These are phyloP conservation scores for Lecanicillium sp. DNA, from an alignment of 2,329 filamentous ascomycete genomes.

Conservation along the genomic window DNA sequence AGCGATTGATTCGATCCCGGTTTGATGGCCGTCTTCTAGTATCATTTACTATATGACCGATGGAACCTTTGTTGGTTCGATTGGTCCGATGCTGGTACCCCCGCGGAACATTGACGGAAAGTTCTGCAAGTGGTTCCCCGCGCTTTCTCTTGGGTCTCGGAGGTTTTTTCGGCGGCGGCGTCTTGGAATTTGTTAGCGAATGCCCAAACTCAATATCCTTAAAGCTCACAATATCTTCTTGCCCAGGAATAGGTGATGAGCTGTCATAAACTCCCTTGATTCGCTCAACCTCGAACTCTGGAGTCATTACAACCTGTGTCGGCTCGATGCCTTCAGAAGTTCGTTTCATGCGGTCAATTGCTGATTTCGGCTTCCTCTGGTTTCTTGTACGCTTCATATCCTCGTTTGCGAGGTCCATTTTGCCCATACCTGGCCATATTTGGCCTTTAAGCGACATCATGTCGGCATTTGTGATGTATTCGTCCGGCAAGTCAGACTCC, in stretches of 20 bases:
- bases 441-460: conserved; percentile 54
- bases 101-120: conserved; percentile 25
- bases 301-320: conserved; percentile 55
- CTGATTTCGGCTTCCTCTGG: conserved; percentile 66
- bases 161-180: conserved; percentile 22
- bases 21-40: too few relatives aligned
- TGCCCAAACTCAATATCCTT: conserved; percentile 3
- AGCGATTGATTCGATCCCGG: too few relatives aligned
- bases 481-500: conserved; percentile 20
- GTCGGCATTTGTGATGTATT: conserved; percentile 17
- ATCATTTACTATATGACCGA: too few relatives aligned
- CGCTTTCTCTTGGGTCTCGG: conserved; percentile 23
- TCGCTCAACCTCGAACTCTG: conserved; percentile 40
- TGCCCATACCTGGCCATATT: conserved; percentile 69
- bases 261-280: conserved; percentile 52
- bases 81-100: conserved; percentile 5
- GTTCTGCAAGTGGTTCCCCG: conserved; percentile 21
- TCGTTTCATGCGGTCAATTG: conserved; percentile 57
- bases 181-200: conserved; percentile 7
- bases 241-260: conserved; percentile 37
- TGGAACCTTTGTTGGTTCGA: too few relatives aligned
- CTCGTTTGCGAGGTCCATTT: conserved; percentile 72
- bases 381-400: conserved; percentile 68
- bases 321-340: conserved; percentile 57
- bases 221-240: conserved; percentile 37